phyloP scores from a whole-genome alignment of 495 filamentous ascomycete genomes.

The Viridothelium virens region DNA sequence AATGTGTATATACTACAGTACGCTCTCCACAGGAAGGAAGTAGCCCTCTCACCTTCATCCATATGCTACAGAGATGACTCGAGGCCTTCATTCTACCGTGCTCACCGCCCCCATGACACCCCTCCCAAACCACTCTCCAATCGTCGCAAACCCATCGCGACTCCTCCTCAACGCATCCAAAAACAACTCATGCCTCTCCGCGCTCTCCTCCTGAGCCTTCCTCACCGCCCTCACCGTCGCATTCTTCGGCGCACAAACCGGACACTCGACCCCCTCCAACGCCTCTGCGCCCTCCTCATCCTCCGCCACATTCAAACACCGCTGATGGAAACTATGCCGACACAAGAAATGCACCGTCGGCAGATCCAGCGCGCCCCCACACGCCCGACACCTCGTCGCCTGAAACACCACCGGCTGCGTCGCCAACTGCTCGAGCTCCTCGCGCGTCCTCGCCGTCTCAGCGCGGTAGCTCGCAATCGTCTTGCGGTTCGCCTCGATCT shows the following conservation, averaged over 20 bases:
- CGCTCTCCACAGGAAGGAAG: no score
- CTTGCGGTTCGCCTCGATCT: constrained; percentile 76
- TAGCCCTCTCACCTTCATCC: no score
- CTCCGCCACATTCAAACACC: constrained; percentile 54
- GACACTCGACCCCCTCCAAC: constrained; percentile 66
- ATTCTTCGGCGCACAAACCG: constrained; percentile 72
- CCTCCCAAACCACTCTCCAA: constrained; percentile 89
- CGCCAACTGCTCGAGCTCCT: constrained; percentile 67
- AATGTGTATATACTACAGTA: no score
- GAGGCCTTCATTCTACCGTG: constrained; percentile 4
- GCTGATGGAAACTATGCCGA: constrained; percentile 91
- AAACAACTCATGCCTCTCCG: constrained; percentile 86
- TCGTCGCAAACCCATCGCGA: constrained; percentile 74
- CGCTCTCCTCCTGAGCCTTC: constrained; percentile 77
- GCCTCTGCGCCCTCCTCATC: constrained; percentile 40
- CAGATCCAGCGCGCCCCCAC: constrained; percentile 65
- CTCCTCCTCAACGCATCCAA: constrained; percentile 68
- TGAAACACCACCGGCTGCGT: constrained; percentile 84
- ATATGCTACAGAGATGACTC: no score
- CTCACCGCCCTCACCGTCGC: constrained; percentile 78
- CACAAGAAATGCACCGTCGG: constrained; percentile 93
- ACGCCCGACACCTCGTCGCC: constrained; percentile 75
- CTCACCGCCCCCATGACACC: constrained; percentile 66
- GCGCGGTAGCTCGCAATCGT: constrained; percentile 76
- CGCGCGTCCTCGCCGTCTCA: constrained; percentile 71